Evolutionary conservation across 2,329 filamentous ascomycete genomes (phyloP), one percentile per base, ranked within the genome.

Genomic region (Diaporthe longicolla): DNA sequence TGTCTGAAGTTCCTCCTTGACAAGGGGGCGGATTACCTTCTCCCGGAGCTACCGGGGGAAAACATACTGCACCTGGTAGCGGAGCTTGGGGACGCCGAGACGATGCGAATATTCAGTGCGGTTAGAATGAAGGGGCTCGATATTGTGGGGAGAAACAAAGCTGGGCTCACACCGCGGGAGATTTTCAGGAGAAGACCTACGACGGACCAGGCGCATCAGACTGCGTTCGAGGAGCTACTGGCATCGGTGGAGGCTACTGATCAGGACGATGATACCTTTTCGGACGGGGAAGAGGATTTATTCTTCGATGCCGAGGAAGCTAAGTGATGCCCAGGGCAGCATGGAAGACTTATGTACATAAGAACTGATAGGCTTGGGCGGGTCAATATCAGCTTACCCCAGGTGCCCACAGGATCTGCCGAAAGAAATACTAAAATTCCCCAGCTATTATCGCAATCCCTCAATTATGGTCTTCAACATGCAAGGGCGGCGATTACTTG

Each of bases 241-340:
- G 26, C 9, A 32, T 65, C 61, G 10, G 61, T 65, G 26, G 61
- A 50, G 26, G 24, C 1, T 1, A 15, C 24, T 26, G 10, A 9
- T 4, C 40, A 48, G 17, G 43, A 13, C 11, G 59, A 50, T 10
- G 26, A n/a, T n/a, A 19, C 19, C 10, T 19, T 32, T 26, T 6
- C 43, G 15, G 59, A 65, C 24, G 43, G 35, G 5, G 59, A 65
- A 5, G 59, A 19, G 10, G 59, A 65, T 24, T 50, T 65, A 40
- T 65, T 65, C 59, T 65, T 65, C 19, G 59, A 48, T n/a, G 59
- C 59, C 4, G 40, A 65, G 59, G 59, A 65, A 35, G 32, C 9
- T 17, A 50, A 35, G 19, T 65, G 43, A 63, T n/a, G 19, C 7
- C 4, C 4, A 48, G 40, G 10, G 11, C 10, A 29, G 10, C 24